Percentiles rank a stretch among this genome's conserved stretches.
phyloP scores from a whole-genome alignment of 805 yeast species.

The Priceomyces medius region DNA sequence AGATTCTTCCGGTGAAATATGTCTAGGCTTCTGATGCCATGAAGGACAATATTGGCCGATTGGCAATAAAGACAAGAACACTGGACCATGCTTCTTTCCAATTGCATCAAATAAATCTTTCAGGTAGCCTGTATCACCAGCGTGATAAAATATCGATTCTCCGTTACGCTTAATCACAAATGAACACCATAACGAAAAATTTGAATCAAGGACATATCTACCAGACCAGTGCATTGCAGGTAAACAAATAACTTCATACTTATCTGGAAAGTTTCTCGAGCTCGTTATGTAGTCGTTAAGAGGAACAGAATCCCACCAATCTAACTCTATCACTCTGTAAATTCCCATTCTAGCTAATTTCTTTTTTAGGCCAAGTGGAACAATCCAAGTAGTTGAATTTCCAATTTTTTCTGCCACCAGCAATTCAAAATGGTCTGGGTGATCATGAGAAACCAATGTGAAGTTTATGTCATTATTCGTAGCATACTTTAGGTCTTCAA shows the following conservation, averaged over 20 bases:
- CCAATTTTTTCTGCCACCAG: constrained; percentile 52
- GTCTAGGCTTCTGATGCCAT: constrained; percentile 92
- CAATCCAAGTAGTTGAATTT: constrained; percentile 73
- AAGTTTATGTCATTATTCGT: constrained; percentile 61
- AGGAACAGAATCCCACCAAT: constrained; percentile 78
- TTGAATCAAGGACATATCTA: constrained; percentile 73
- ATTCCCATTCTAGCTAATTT: constrained; percentile 61
- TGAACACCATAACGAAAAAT: constrained; percentile 85
- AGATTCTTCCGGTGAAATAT: constrained; percentile 79
- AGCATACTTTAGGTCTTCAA: constrained; percentile 51
- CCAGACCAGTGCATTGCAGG: constrained; percentile 99
- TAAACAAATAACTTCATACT: constrained; percentile 78
- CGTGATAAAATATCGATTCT: constrained; percentile 78
- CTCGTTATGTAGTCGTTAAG: constrained; percentile 42
- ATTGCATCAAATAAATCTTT: constrained; percentile 68
- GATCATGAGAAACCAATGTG: constrained; percentile 86
- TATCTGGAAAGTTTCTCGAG: constrained; percentile 36
- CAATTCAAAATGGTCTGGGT: constrained; percentile 89
- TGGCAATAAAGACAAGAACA: constrained; percentile 69
- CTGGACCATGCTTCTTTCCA: constrained; percentile 57
- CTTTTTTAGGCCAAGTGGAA: constrained; percentile 74
- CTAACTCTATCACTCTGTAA: constrained; percentile 66
- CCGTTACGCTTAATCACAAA: constrained; percentile 67
- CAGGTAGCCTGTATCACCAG: constrained; percentile 94
- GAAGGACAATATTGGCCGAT: constrained; percentile 95